phyloP scores from a whole-genome alignment of 306 rosid species.

The Vigna hirtella region DNA sequence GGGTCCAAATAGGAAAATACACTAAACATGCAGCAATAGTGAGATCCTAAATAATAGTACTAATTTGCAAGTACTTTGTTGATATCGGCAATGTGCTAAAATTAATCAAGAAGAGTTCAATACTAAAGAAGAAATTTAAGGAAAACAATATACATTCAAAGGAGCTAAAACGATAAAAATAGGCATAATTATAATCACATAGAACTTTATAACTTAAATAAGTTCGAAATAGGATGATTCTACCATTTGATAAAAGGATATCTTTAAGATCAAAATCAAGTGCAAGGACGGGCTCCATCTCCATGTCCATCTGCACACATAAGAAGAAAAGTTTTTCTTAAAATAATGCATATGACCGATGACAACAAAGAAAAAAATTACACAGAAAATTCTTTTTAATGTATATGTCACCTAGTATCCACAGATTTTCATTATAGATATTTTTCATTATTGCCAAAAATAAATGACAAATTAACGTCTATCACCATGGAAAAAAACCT shows the following conservation, averaged over 20 bases:
- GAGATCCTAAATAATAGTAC: not conserved
- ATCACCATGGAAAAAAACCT: not conserved
- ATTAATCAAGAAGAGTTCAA: slow-evolving; percentile 5
- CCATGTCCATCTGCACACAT: slow-evolving; percentile 74
- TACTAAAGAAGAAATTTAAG: not conserved
- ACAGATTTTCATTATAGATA: not conserved
- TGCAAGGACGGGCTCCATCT: slow-evolving; percentile 82
- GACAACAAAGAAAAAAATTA: not conserved
- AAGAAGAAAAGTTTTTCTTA: slow-evolving; percentile 29
- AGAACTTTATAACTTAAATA: slow-evolving; percentile 25
- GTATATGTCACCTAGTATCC: not conserved
- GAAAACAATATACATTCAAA: not conserved
- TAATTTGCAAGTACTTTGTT: not conserved
- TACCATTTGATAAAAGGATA: slow-evolving; percentile 67
- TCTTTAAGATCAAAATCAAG: slow-evolving; percentile 87
- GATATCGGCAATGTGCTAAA: not conserved
- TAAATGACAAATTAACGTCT: not conserved
- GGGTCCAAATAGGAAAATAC: not conserved
- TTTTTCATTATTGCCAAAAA: slow-evolving; percentile 12
- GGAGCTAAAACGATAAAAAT: not conserved
- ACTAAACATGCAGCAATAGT: not conserved
- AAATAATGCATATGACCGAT: slow-evolving; percentile 31
- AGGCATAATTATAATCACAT: slow-evolving; percentile 13
- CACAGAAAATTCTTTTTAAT: not conserved
- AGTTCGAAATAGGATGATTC: slow-evolving; percentile 29